Evolutionary conservation across 768 basidiomycete species (phyloP).

Genomic region (Suillus subluteus): DNA sequence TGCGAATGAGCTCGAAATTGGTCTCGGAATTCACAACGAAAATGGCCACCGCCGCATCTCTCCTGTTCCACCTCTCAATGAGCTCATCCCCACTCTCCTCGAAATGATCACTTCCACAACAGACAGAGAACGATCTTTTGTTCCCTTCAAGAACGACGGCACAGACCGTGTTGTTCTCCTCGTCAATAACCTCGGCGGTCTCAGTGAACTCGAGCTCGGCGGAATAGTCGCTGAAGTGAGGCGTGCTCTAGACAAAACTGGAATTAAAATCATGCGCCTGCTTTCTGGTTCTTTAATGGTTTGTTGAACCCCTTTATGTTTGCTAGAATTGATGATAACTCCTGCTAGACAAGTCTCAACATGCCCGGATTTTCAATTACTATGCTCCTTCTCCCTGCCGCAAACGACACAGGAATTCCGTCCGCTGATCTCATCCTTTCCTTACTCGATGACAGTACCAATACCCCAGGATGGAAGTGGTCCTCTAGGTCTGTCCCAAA

Average conservation of each 20-base stretch:
- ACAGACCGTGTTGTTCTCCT: conserved; percentile 75
- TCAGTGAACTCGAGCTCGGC: conserved; percentile 81
- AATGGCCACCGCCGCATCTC: conserved; percentile 69
- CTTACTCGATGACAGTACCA: conserved; percentile 67
- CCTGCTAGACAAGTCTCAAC: conserved; percentile 77
- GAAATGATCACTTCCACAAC: conserved; percentile 70
- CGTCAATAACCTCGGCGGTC: conserved; percentile 87
- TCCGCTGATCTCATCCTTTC: conserved; percentile 53
- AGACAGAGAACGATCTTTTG: conserved; percentile 78
- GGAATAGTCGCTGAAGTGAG: conserved; percentile 68
- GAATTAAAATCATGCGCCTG: conserved; percentile 62
- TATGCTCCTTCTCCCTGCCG: conserved; percentile 70
- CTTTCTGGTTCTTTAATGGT: conserved; percentile 90
- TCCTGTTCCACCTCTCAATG: conserved; percentile 69
- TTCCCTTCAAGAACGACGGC: conserved; percentile 66
- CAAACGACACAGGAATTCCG: conserved; percentile 42
- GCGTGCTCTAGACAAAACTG: conserved; percentile 55
- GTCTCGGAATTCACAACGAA: conserved; percentile 93
- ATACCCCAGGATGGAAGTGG: conserved; percentile 89
- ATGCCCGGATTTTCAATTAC: conserved; percentile 94
- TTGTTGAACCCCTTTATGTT: conserved; percentile 19
- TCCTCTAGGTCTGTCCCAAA: conserved; percentile 49
- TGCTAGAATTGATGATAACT: conserved; percentile 7
- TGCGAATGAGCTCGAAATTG: conserved; percentile 78
- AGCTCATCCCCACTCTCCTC: conserved; percentile 72